phyloP scores from a whole-genome alignment of 345 rosid species.

The Streptanthus diversifolius region DNA sequence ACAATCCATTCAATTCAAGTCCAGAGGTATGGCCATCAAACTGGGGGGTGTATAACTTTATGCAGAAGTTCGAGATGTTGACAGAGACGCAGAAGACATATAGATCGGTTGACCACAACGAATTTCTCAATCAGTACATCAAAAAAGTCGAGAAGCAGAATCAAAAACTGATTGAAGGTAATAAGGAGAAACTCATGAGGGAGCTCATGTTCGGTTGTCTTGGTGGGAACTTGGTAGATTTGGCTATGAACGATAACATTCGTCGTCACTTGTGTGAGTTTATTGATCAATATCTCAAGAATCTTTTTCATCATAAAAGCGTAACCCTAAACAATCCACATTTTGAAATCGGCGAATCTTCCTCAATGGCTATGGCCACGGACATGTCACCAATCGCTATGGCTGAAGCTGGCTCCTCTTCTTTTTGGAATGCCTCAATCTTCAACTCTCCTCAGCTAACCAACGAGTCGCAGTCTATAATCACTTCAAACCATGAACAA shows the following conservation, averaged over 20 bases:
- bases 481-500: not conserved
- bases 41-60: not conserved
- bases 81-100: not conserved
- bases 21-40: not conserved
- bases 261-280: not conserved
- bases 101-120: not conserved
- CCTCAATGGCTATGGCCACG: not conserved
- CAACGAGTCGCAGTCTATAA: not conserved
- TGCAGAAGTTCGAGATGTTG: not conserved
- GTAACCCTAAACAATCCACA: not conserved
- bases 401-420: not conserved
- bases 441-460: not conserved
- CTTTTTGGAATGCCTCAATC: not conserved
- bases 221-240: not conserved
- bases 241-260: not conserved
- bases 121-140: not conserved
- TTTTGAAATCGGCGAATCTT: not conserved
- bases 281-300: not conserved
- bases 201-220: not conserved
- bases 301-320: not conserved
- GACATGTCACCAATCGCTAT: not conserved
- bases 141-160: not conserved
- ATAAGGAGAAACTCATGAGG: not conserved
- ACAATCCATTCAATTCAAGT: not conserved
- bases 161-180: not conserved